phyloP scores from a whole-genome alignment of 176 grass and related monocot genomes.

The Zea luxurians region DNA sequence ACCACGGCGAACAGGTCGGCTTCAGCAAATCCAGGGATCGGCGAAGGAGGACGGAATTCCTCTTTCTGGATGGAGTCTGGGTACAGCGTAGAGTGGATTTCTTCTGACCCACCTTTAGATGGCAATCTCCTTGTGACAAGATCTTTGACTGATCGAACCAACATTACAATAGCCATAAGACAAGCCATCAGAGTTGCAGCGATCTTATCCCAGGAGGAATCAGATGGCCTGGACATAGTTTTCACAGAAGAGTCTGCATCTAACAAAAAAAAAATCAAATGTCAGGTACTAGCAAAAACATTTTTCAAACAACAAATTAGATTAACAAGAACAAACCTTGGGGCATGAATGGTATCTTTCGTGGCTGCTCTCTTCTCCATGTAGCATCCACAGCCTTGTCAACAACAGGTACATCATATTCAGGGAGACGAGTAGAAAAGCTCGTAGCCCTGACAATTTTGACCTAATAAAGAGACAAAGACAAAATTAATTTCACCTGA shows the following conservation, averaged over 20 bases:
- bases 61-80: conserved; percentile 46
- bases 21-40: conserved; percentile 65
- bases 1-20: conserved; percentile 58
- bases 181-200: conserved; percentile 47
- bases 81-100: conserved; percentile 28
- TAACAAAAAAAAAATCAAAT: conserved; percentile 21
- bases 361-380: conserved; percentile 68
- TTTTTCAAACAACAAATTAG: not conserved
- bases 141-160: conserved; percentile 53
- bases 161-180: conserved; percentile 46
- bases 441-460: conserved; percentile 79
- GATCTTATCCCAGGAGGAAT: conserved; percentile 36
- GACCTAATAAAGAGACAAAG: conserved; percentile 55
- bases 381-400: conserved; percentile 89
- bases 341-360: conserved; percentile 13
- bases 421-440: conserved; percentile 70
- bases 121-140: conserved; percentile 48
- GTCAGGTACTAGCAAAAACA: conserved; percentile 16
- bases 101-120: conserved; percentile 39
- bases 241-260: conserved; percentile 38
- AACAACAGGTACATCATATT: conserved; percentile 80
- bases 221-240: conserved; percentile 18
- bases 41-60: conserved; percentile 72
- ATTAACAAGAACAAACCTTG: conserved; percentile 52
- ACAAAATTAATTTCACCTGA: conserved; percentile 7